Percentiles rank a stretch among this genome's conserved stretches.
Conservation (phyloP, 805 yeast species). For the Ogataea corticis region DNA sequence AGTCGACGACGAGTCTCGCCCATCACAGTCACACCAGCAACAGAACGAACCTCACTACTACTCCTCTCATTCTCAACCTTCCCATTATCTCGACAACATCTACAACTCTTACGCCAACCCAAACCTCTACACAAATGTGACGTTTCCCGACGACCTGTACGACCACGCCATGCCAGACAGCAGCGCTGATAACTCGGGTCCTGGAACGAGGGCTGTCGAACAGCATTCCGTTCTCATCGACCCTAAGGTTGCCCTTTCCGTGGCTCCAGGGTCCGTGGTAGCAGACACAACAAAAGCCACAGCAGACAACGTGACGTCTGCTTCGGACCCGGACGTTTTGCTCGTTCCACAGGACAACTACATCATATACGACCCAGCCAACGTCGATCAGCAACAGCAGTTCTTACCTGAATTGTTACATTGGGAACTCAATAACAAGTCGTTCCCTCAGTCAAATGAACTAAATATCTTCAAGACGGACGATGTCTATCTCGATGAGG, state of each 20-base stretch:
- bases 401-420: conserved; percentile 30
- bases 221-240: conserved; percentile 12
- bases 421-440: conserved; percentile 28
- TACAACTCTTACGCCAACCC: conserved; percentile 34
- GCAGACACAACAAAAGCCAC: neutral
- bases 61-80: conserved; percentile 3
- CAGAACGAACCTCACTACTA: neutral
- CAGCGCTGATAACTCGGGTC: conserved; percentile 1
- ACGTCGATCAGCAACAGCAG: conserved; percentile 26
- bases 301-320: neutral
- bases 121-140: conserved; percentile 24
- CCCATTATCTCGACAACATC: conserved; percentile 18
- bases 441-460: conserved; percentile 34
- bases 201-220: neutral
- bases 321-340: conserved; percentile 27
- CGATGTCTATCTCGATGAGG: conserved; percentile 31
- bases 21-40: conserved; percentile 5
- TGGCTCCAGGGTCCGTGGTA: conserved; percentile 5
- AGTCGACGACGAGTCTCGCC: conserved; percentile 13
- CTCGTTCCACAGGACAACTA: conserved; percentile 34
- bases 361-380: conserved; percentile 26
- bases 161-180: conserved; percentile 8
- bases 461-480: conserved; percentile 34
- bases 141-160: conserved; percentile 30
- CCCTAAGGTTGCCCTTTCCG: conserved; percentile 15